Evolutionary conservation across 2,329 filamentous ascomycete genomes (phyloP).

Genomic region (Alternaria hordeiaustralica): DNA sequence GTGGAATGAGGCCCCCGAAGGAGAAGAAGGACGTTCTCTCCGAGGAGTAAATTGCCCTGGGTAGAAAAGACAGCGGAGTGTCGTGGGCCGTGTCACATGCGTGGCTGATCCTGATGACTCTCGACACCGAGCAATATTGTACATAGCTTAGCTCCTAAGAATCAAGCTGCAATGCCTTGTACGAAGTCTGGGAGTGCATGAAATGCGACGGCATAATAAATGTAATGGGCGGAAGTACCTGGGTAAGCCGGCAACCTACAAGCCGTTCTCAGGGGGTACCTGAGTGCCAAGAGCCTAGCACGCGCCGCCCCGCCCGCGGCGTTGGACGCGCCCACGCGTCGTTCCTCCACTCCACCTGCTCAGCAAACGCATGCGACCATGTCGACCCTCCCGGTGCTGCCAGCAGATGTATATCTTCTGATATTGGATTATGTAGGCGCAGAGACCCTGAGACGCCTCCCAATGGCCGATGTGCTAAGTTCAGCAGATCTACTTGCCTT

Average conservation of each 20-base stretch:
- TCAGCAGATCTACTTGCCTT: not conserved
- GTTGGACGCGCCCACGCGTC: not conserved
- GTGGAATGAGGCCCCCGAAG: conserved; percentile 24
- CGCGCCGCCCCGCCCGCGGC: not conserved
- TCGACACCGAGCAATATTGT: not conserved
- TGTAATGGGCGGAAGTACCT: not conserved
- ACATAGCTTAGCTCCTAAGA: not conserved
- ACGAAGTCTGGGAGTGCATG: not conserved
- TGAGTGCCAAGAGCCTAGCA: not conserved
- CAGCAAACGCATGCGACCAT: not conserved
- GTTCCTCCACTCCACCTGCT: not conserved
- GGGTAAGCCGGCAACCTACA: not conserved
- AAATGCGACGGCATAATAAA: not conserved
- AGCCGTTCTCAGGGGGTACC: conserved; percentile 1
- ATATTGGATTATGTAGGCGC: not conserved
- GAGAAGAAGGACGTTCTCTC: conserved; percentile 15
- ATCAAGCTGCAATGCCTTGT: not conserved
- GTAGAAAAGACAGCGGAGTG: not conserved
- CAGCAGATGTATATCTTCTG: not conserved
- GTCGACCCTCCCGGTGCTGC: not conserved
- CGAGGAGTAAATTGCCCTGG: not conserved
- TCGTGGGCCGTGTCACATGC: not conserved
- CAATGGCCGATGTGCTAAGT: not conserved
- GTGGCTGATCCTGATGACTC: not conserved
- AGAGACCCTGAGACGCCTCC: not conserved